Conservation (phyloP, 257 asterid species). For the Avicennia marina region DNA sequence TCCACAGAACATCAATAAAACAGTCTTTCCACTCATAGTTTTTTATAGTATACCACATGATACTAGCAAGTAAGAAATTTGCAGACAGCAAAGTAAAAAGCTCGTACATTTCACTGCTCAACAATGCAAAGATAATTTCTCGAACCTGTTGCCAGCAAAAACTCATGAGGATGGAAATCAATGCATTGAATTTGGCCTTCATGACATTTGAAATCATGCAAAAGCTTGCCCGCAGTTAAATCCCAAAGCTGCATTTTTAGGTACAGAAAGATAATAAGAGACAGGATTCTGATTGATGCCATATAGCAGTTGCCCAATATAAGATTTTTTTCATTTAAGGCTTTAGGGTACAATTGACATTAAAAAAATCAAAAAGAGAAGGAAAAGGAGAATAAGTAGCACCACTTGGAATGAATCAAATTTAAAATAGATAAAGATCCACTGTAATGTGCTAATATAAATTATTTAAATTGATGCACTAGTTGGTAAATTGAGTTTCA, state of each 20-base stretch:
- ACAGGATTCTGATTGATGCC: not conserved
- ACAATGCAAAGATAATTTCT: constrained; percentile 16
- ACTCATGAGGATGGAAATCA: constrained; percentile 95
- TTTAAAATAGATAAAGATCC: not conserved
- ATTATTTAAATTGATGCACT: constrained; percentile 3
- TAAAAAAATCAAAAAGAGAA: not conserved
- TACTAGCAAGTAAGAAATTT: constrained; percentile 13
- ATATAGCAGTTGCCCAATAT: constrained; percentile 1
- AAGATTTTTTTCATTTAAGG: constrained; percentile 8
- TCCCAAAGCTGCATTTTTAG: constrained; percentile 87
- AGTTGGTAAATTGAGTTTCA: not conserved
- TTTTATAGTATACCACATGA: constrained; percentile 3
- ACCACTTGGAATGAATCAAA: not conserved
- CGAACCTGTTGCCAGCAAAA: constrained; percentile 95
- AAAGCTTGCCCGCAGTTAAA: constrained; percentile 95
- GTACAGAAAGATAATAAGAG: constrained; percentile 17
- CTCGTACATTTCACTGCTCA: constrained; percentile 13
- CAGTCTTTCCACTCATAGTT: too few species aligned
- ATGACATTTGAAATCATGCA: constrained; percentile 90
- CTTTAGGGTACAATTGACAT: not conserved
- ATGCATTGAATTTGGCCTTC: constrained; percentile 95
- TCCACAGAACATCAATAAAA: too few species aligned
- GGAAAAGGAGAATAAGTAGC: not conserved
- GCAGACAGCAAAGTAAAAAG: constrained; percentile 10
- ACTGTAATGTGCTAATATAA: not conserved